Percentiles rank a stretch among this genome's conserved stretches.
phyloP scores from a whole-genome alignment of 495 filamentous ascomycete species.

The Neurospora tetraspora region DNA sequence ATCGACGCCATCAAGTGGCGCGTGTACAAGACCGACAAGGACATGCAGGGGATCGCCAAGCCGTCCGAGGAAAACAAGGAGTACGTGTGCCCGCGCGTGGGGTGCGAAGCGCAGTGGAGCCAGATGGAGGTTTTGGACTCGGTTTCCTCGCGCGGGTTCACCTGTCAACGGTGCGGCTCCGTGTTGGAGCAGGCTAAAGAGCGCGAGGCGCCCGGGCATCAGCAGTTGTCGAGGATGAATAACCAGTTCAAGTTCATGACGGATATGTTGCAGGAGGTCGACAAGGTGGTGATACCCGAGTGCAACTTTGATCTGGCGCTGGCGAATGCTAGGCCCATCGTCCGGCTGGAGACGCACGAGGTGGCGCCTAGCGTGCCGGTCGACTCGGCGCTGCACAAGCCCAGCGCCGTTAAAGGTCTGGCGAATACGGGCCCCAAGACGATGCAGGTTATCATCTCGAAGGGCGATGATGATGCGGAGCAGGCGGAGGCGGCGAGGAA shows the following conservation, averaged over 20 bases:
- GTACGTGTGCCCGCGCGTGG: slow-evolving; percentile 58
- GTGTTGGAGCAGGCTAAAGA: slow-evolving; percentile 60
- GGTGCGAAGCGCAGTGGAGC: slow-evolving; percentile 71
- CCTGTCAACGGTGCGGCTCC: slow-evolving; percentile 72
- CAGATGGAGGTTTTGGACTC: slow-evolving; percentile 76
- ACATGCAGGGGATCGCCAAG: slow-evolving; percentile 69
- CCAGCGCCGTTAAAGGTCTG: slow-evolving; percentile 62
- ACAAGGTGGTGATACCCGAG: slow-evolving; percentile 69
- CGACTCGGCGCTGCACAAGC: slow-evolving; percentile 33
- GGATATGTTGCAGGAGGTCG: slow-evolving; percentile 76
- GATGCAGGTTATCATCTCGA: slow-evolving; percentile 71
- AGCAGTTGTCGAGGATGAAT: slow-evolving; percentile 79
- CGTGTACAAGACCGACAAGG: slow-evolving; percentile 71
- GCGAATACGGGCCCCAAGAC: slow-evolving; percentile 56
- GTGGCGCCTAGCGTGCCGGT: slow-evolving; percentile 44
- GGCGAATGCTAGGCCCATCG: slow-evolving; percentile 46
- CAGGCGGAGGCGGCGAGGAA: slow-evolving; percentile 54
- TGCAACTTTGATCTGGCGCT: slow-evolving; percentile 79
- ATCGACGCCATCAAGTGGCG: slow-evolving; percentile 96
- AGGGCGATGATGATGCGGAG: slow-evolving; percentile 63
- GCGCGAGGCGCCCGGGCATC: slow-evolving; percentile 60
- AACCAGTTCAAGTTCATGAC: slow-evolving; percentile 78
- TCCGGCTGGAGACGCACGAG: slow-evolving; percentile 50
- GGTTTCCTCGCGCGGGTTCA: slow-evolving; percentile 56
- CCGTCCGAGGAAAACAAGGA: slow-evolving; percentile 82